Percentiles rank a stretch among this genome's conserved stretches.
Conservation (phyloP, 495 filamentous ascomycete genomes). For the Lasiosphaeria ovina region DNA sequence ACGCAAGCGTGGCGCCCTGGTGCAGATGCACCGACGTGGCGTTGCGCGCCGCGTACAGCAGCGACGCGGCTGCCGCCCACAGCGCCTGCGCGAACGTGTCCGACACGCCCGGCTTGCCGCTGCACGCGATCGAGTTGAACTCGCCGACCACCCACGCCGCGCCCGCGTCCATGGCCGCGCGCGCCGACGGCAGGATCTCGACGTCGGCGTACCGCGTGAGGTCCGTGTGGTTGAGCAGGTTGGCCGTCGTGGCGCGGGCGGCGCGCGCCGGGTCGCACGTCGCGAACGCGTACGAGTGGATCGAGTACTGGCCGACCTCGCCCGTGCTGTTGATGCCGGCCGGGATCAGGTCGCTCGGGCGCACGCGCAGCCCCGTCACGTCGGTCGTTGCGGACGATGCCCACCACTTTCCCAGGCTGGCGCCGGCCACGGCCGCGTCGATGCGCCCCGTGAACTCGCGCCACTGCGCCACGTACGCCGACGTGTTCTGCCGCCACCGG, state of each 20-base stretch:
- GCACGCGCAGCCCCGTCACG: slow-evolving; percentile 19
- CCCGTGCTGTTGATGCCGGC: slow-evolving; percentile 24
- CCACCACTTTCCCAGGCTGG: slow-evolving; percentile 20
- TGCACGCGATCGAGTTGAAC: slow-evolving; percentile 29
- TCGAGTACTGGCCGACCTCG: slow-evolving; percentile 28
- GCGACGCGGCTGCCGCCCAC: slow-evolving; percentile 23
- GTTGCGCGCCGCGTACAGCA: slow-evolving; percentile 22
- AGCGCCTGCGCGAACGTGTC: slow-evolving; percentile 26
- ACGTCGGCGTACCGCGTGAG: slow-evolving; percentile 20
- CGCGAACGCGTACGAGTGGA: slow-evolving; percentile 34
- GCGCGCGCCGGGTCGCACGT: slow-evolving; percentile 32
- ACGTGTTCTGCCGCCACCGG: slow-evolving; percentile 22
- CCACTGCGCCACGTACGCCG: slow-evolving; percentile 23
- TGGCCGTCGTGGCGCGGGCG: slow-evolving; percentile 24
- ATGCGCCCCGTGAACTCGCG: slow-evolving; percentile 16
- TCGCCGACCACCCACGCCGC: slow-evolving; percentile 22
- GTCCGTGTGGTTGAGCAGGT: slow-evolving; percentile 29
- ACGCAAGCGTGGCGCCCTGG: slow-evolving; percentile 22
- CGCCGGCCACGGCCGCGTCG: slow-evolving; percentile 3
- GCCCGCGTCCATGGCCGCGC: slow-evolving; percentile 12
- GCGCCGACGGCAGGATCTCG: slow-evolving; percentile 24
- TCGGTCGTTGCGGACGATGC: slow-evolving; percentile 23
- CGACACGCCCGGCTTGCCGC: slow-evolving; percentile 32
- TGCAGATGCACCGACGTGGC: slow-evolving; percentile 23
- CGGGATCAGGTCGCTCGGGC: slow-evolving; percentile 24